A percentile compares a stretch with the other conserved stretches of the same genome.
phyloP scores from a whole-genome alignment of 768 basidiomycete genomes.

The Termitomyces sp. region DNA sequence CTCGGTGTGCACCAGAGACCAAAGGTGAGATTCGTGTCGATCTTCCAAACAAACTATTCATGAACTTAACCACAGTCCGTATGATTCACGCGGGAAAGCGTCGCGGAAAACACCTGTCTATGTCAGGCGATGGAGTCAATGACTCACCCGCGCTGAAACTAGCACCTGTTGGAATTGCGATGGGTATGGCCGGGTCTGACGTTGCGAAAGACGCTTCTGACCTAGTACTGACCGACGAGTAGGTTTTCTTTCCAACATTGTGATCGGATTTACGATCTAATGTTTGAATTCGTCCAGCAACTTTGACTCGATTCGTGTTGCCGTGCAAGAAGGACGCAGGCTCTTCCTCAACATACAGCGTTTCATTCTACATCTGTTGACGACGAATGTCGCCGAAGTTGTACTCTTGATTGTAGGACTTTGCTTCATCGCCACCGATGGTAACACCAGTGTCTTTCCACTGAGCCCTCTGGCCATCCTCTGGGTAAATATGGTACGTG shows the following conservation, averaged over 20 bases:
- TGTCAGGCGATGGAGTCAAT: slow-evolving; percentile 60
- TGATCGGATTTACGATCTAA: not conserved
- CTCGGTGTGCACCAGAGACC: slow-evolving; percentile 54
- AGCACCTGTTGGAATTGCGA: slow-evolving; percentile 54
- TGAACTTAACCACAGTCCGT: slow-evolving; percentile 24
- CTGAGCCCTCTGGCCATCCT: slow-evolving; percentile 51
- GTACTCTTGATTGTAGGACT: slow-evolving; percentile 53
- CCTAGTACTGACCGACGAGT: slow-evolving; percentile 57
- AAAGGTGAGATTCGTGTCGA: slow-evolving; percentile 26
- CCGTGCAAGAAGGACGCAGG: slow-evolving; percentile 55
- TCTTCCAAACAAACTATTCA: not conserved
- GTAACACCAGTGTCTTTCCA: slow-evolving; percentile 48
- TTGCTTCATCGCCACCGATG: slow-evolving; percentile 48
- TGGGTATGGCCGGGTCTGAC: slow-evolving; percentile 55
- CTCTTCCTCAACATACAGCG: slow-evolving; percentile 55
- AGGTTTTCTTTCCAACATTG: slow-evolving; percentile 2
- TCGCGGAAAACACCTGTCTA: slow-evolving; percentile 48
- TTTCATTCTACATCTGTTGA: slow-evolving; percentile 52
- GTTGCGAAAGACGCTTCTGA: slow-evolving; percentile 55
- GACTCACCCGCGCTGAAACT: slow-evolving; percentile 56
- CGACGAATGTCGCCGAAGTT: slow-evolving; percentile 54
- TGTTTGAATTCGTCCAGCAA: slow-evolving; percentile 28
- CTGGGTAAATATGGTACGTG: slow-evolving; percentile 49
- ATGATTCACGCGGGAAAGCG: slow-evolving; percentile 61
- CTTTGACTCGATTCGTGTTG: slow-evolving; percentile 59